phyloP scores from a whole-genome alignment of 257 asterid genomes.

The Capsicum baccatum region DNA sequence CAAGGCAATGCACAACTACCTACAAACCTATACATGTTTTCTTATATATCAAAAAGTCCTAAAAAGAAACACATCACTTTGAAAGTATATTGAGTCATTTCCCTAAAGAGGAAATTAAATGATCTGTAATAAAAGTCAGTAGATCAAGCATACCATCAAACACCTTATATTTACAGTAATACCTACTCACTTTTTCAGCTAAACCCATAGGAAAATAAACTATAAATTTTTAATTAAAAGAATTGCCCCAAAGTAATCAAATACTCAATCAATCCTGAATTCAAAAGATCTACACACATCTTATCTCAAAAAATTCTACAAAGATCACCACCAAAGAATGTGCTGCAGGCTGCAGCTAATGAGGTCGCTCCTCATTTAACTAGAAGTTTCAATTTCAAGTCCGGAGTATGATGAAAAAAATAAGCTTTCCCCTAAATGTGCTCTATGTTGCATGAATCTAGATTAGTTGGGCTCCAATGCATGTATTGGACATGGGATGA shows the following conservation, averaged over 20 bases:
- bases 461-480: no score
- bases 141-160: neutral
- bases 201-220: neutral
- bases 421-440: no score
- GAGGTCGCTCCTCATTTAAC: no score
- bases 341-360: no score
- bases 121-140: neutral
- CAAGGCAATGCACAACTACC: no score
- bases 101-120: no score
- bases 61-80: neutral
- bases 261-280: neutral
- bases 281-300: neutral
- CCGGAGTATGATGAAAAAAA: no score
- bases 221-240: neutral
- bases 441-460: no score
- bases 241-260: neutral
- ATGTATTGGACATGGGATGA: no score
- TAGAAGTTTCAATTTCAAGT: no score
- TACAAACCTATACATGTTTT: no score
- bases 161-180: neutral
- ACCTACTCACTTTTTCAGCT: neutral
- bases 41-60: neutral
- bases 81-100: neutral
- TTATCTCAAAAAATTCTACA: neutral
- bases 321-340: neutral